Evolutionary conservation across 2,329 filamentous ascomycete genomes (phyloP), one percentile per base, ranked within the genome.

Genomic region (Furcasterigmium furcatum): DNA sequence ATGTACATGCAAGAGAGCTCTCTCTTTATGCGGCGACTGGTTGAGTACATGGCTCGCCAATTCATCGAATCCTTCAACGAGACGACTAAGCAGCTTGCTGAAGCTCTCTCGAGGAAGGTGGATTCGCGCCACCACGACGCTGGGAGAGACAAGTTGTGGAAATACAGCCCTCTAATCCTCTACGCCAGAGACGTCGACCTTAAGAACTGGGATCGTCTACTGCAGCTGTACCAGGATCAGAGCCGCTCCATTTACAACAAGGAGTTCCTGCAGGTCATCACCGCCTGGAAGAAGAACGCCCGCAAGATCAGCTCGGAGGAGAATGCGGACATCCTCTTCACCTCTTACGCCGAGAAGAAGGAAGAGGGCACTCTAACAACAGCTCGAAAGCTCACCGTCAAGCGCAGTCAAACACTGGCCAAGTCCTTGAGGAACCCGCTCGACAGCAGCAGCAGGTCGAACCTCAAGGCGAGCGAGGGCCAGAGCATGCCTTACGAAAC

Each of bases 351-450:
- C 24, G 91, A 96, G 60, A 95, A 95, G 60, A 91, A 96, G 59
- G 84, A 88, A 43, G 88, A 95, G 57, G 83, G 77, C 29, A 80
- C 88, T 47, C 79, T 88, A 18, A 83, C 81, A 34, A 85, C 88
- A 8, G 91, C 91, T 9, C 81, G 91, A 51, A 96, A 96, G 66
- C 70, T 97, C 50, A 97, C 92, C 0, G 91, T 97, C 44, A 96
- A 96, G 73, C 82, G 91, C 60, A 94, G 89, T 52, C 91, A 96
- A 65, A 96, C 90, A 3, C 70, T 94, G 46, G 88, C 88, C 19
- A 85, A 87, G 57, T 82, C 78, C 40, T 72, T 92, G 42, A 81
- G 88, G 29, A 83, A 82, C 40, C 83, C 84, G 10, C 73, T 84
- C 46, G 86, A 89, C 39, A 80, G 79, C 44, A 68, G 71, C 43